A percentile compares a stretch with the other conserved stretches of the same genome.
phyloP scores from a whole-genome alignment of 78 protist genomes.

The Neovahlkampfia damariscottae region DNA sequence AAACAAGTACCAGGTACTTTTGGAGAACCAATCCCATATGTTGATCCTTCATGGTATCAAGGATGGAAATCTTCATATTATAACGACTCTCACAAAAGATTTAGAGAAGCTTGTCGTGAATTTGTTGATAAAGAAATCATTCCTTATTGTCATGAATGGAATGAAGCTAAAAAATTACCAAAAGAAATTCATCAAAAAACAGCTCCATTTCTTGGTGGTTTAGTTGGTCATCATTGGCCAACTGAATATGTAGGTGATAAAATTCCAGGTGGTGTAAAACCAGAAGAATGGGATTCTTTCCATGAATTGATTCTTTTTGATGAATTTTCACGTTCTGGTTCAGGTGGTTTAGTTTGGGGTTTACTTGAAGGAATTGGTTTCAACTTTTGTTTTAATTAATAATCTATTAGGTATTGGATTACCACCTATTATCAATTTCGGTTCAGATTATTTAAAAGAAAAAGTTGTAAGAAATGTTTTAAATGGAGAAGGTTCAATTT shows the following conservation, averaged over 20 bases:
- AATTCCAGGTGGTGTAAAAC: conserved; percentile 24
- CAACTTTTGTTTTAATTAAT: neutral
- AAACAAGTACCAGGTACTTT: neutral
- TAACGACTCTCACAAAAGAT: conserved; percentile 30
- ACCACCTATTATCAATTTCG: conserved; percentile 40
- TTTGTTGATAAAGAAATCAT: conserved; percentile 41
- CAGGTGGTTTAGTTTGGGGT: conserved; percentile 26
- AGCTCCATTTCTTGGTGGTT: neutral
- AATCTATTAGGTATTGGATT: too few species aligned
- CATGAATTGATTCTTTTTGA: conserved; percentile 30
- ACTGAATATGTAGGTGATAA: neutral
- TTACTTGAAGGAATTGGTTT: conserved; percentile 6
- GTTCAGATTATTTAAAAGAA: conserved; percentile 9
- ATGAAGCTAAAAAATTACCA: conserved; percentile 24
- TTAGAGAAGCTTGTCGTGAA: conserved; percentile 13
- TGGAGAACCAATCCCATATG: conserved; percentile 19
- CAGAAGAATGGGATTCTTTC: conserved; percentile 31
- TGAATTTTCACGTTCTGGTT: conserved; percentile 25
- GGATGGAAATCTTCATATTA: conserved; percentile 31
- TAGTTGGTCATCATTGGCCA: neutral
- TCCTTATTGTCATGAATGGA: conserved; percentile 46
- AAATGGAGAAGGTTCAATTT: conserved; percentile 29
- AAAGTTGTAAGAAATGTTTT: conserved; percentile 13
- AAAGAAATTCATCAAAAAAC: neutral
- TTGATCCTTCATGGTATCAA: conserved; percentile 44